phyloP scores from a whole-genome alignment of 1,284 basidiomycete species.

The Testicularia cyperi region DNA sequence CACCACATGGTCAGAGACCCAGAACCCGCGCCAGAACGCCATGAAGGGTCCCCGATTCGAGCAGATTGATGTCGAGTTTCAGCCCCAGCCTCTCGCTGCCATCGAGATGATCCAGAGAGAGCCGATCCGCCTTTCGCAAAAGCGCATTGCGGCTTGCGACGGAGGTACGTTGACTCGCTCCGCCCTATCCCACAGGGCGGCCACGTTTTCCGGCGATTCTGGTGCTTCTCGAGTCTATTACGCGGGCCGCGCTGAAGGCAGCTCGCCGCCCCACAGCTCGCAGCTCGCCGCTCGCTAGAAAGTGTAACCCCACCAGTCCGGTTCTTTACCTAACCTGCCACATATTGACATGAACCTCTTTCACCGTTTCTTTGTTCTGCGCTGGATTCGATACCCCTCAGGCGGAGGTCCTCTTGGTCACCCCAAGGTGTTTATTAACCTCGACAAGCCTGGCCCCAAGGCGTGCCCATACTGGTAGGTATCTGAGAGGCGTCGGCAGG shows the following conservation, averaged over 20 bases:
- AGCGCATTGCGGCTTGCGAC: slow-evolving; percentile 84
- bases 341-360: not conserved
- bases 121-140: slow-evolving; percentile 77
- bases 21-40: slow-evolving; percentile 65
- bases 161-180: slow-evolving; percentile 63
- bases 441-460: slow-evolving; percentile 64
- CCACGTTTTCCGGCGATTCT: too few species aligned
- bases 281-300: too few species aligned
- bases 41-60: slow-evolving; percentile 78
- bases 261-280: too few species aligned
- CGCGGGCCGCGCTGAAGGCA: too few species aligned
- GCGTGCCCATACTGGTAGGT: slow-evolving; percentile 55
- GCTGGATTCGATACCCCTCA: slow-evolving; percentile 61
- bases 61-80: slow-evolving; percentile 80
- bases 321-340: too few species aligned
- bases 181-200: too few species aligned
- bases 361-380: too few species aligned
- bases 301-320: too few species aligned
- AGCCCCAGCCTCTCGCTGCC: slow-evolving; percentile 86
- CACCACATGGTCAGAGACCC: slow-evolving; percentile 47
- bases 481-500: too few species aligned
- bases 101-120: slow-evolving; percentile 85
- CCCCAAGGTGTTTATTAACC: slow-evolving; percentile 93
- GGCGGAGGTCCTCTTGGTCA: slow-evolving; percentile 94
- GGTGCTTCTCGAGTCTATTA: too few species aligned